Base-by-base conservation (phyloP, 345 rosid genomes). In the Linum tenue region DNA sequence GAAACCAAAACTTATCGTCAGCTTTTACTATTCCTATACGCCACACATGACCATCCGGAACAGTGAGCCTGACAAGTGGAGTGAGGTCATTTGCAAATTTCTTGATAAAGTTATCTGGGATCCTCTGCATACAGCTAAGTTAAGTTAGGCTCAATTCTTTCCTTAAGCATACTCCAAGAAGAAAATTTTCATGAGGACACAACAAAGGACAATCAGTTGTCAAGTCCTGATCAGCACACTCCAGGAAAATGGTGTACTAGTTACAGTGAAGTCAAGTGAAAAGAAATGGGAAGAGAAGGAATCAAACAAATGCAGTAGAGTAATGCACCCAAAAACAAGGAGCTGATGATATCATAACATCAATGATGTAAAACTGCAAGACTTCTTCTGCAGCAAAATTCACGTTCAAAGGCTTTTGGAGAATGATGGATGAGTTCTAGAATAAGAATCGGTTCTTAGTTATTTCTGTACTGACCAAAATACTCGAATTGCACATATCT, bases 101-200 rank as follows among this genome's bases (percentile, higher is more conserved):
- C 83, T 79, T 83, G 77, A 84, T 75, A 67, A 91, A 88, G 74
- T 77, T 79, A 69, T 88, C 95, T 12, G 97, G 97, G 66, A 91
- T 81, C 73, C 96, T 82, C 97, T 91, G 91, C 89, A 85, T 50
- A 72, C 50, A 72, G 55, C 71, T 50, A 43, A 65, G 70, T 53
- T 44, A 69, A 17, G 60, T 5, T 53, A 75, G 69, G 40, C 36
- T 39, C 63, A 62, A 58, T n/a, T 39, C 36, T 56, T n/a, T 7
- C 36, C 22, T 57, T 17, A 4, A 48, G 53, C 53, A 48, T 66
- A 44, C 42, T 55, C 11, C 42, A 31, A 40, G 42, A 70, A 66
- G 15, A 38, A 22, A 9, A 44, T 22, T 22, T 22, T 22, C 31
- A 22, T 22, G 31, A 22, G 31, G 31, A 22, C 31, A 22, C 31